Evolutionary conservation across 768 basidiomycete genomes (phyloP), one percentile per base, ranked within the genome.

Genomic region (Suillus subalutaceus): DNA sequence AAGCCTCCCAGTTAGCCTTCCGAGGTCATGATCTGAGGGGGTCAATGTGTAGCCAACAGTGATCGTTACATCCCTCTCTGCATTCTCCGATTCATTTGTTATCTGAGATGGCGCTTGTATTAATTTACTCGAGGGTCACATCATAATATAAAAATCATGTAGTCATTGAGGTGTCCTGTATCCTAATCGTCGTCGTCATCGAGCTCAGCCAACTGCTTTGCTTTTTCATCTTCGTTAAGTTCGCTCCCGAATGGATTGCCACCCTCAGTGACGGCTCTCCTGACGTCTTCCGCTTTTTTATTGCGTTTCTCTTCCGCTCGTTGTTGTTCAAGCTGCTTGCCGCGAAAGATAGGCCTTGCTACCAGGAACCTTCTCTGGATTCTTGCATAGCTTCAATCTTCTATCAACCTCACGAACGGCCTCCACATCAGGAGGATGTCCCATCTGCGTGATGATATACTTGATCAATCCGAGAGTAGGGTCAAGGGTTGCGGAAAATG

Each of bases 361-460:
- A n/a, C 95, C 96, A 15, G 89, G 88, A 6, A 97, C 90, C 77
- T 96, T 97, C 78, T 97, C 96, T 6, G 97, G 97, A 72, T 99
- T 99, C 75, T 95, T 93, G 82, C 97, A 98, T 44, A 91, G 73
- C 72, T 88, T 90, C 56, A 99, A 80, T 55, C 95, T 83, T 73
- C 90, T 86, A 76, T 99, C 97, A 8, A 99, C 90, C 72, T 93
- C 91, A 16, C 93, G 90, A 16, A 98, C 95, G 38, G 85, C 82
- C 66, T 94, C 94, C 15, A 97, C 83, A 65, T 93, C 84, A n/a
- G 94, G 88, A 32, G 85, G 84, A 23, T 83, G 82, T 18, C 90
- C 88, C 23, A 85, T 77, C 6, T 78, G 74, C 7, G 78, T 76
- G 38, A 93, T 88, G 70, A 91, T 73, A 13, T 71, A 69, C 71